Percentiles rank a stretch among this genome's conserved stretches.
Evolutionary conservation across 1,284 basidiomycete species (phyloP).

Genomic region (Pseudozyma sp.): DNA sequence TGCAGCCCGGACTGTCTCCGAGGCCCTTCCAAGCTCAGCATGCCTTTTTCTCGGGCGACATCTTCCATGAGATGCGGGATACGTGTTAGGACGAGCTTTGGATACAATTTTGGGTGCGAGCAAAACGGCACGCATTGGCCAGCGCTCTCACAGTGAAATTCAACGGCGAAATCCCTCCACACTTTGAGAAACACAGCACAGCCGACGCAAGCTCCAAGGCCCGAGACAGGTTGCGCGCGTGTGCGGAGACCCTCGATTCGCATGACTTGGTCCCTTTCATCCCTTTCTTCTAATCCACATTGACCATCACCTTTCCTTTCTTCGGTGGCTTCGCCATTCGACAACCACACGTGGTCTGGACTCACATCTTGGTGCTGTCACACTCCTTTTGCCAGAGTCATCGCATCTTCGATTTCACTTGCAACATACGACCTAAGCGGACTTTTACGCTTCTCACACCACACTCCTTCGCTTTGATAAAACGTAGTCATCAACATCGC

Average conservation of each 20-base stretch:
- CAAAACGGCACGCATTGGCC: too few species aligned
- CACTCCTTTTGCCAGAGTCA: background rate
- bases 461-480: too few species aligned
- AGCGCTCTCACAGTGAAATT: too few species aligned
- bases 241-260: background rate
- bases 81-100: too few species aligned
- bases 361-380: background rate
- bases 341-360: background rate
- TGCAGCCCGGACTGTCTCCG: too few species aligned
- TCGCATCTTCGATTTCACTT: background rate
- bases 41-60: too few species aligned
- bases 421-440: background rate
- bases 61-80: too few species aligned
- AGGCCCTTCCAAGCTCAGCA: too few species aligned
- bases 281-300: too few species aligned
- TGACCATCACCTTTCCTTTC: background rate
- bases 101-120: too few species aligned
- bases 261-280: background rate
- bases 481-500: background rate
- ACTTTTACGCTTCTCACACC: background rate
- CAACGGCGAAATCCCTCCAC: constrained; percentile 1
- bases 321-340: background rate
- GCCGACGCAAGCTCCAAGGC: background rate
- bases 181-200: background rate
- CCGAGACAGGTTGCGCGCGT: background rate